Base-by-base conservation (phyloP, 2,329 filamentous ascomycete species). In the Colletotrichum zoysiae region DNA sequence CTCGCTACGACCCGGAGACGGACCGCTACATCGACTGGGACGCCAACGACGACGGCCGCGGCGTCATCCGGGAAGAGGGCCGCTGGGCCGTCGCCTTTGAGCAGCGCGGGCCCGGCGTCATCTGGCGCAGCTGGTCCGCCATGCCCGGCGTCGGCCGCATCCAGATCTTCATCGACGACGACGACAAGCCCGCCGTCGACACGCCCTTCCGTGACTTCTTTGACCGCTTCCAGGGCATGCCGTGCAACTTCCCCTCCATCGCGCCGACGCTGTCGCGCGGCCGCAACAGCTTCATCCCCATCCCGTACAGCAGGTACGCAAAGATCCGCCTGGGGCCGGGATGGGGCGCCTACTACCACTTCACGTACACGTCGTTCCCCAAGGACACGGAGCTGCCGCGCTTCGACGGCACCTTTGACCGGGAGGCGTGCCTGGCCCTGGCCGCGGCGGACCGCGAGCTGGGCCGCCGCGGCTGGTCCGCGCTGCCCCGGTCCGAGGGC, bases 1-100 rank as follows among this genome's bases (percentile, higher is more conserved):
- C 69, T n/a, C 65, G 65, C 53, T 71, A 71, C 40, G 69, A 71
- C 59, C 69, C 69, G 18, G 46, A 71, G 1, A 44, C 56, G 14
- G 69, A 68, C 53, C 59, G 53, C n/a, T 71, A 71, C 59, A 69
- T 71, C 2, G 65, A 71, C 65, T 71, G 69, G 69, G 69, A 71
- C 44, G 69, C 69, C 30, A 71, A 71, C 20, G 69, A 71, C 30
- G 69, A 71, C 30, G 69, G 69, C 11, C 18, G 53, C 12, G 69
- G 69, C 44, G 56, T 71, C 53, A 69, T 71, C 11, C 69, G 69
- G 8, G 53, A 71, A 42, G 69, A 71, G 26, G 69, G 59, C 30
- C 44, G 69, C 3, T 71, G 69, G 69, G 23, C 51, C 3, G 69
- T 71, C 23, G 69, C 69, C 46, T 71, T 71, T 26, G 69, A 71